A percentile compares a stretch with the other conserved stretches of the same genome.
Evolutionary conservation across 1,284 basidiomycete genomes (phyloP).

Genomic region (Microbotryomycetes sp.): DNA sequence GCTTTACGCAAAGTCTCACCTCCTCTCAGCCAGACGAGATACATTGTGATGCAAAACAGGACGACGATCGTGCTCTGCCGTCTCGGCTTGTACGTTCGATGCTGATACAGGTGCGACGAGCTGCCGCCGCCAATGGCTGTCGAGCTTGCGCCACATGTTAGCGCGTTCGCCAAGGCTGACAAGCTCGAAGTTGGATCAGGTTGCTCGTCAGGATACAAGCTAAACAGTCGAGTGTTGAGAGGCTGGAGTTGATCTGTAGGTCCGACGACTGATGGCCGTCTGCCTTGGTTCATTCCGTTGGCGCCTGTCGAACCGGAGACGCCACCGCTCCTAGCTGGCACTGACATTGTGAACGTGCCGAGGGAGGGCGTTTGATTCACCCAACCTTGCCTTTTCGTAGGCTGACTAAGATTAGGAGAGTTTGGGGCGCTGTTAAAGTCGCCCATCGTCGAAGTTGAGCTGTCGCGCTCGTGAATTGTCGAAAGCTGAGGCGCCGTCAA

Average conservation of each 20-base stretch:
- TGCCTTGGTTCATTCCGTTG: background rate
- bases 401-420: background rate
- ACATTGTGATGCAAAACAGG: background rate
- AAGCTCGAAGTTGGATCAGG: background rate
- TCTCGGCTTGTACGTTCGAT: background rate
- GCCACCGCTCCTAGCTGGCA: too few relatives aligned
- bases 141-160: background rate
- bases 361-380: background rate
- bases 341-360: background rate
- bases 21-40: background rate
- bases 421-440: background rate
- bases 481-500: background rate
- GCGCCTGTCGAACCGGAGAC: background rate
- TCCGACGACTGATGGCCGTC: background rate
- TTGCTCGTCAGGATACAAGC: background rate
- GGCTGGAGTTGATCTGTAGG: background rate
- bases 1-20: background rate
- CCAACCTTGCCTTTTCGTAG: background rate
- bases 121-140: background rate
- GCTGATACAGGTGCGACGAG: background rate
- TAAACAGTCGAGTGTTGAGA: background rate
- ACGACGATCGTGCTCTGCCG: background rate
- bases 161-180: background rate
- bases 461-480: background rate
- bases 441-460: background rate